These are phyloP conservation scores for Heterococcus sp. DNA, from an alignment of 108 stramenopile species.

Conservation along the genomic window DNA sequence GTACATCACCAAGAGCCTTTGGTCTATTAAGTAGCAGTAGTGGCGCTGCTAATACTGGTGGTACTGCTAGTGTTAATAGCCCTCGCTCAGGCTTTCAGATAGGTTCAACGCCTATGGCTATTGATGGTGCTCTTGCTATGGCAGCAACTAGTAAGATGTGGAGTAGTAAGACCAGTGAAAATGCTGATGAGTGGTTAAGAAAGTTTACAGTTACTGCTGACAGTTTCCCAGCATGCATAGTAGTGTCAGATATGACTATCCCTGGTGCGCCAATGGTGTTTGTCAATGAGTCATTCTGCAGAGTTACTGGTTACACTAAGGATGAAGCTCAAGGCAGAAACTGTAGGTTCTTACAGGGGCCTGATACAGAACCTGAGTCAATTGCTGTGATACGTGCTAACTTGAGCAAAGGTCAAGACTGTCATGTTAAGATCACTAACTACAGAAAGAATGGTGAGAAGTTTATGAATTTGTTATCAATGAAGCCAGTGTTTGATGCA, in stretches of 20 bases:
- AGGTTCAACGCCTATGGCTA: no score
- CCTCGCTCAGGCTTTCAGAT: no score
- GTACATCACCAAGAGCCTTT: no score
- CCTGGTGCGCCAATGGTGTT: constrained; percentile 37
- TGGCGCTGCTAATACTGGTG: no score
- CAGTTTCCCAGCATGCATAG: constrained; percentile 35
- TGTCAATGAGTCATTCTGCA: constrained; percentile 16
- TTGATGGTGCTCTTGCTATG: no score
- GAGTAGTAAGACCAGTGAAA: not conserved
- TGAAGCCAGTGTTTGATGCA: constrained; percentile 82
- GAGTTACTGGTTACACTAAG: not conserved
- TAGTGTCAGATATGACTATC: constrained; percentile 34
- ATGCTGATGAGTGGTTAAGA: constrained; percentile 35
- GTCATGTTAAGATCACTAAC: constrained; percentile 79
- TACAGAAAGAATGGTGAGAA: constrained; percentile 85
- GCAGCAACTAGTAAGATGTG: not conserved
- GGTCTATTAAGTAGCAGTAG: no score
- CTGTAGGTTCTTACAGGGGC: constrained; percentile 40
- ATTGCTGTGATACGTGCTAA: constrained; percentile 75
- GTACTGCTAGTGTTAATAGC: no score
- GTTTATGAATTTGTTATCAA: constrained; percentile 89
- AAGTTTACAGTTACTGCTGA: constrained; percentile 11
- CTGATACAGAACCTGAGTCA: constrained; percentile 17
- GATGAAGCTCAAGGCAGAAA: constrained; percentile 35
- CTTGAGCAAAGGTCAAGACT: constrained; percentile 78